These are phyloP conservation scores for Panicum miliaceum DNA, from an alignment of 176 grass and related monocot species.

Conservation along the genomic window DNA sequence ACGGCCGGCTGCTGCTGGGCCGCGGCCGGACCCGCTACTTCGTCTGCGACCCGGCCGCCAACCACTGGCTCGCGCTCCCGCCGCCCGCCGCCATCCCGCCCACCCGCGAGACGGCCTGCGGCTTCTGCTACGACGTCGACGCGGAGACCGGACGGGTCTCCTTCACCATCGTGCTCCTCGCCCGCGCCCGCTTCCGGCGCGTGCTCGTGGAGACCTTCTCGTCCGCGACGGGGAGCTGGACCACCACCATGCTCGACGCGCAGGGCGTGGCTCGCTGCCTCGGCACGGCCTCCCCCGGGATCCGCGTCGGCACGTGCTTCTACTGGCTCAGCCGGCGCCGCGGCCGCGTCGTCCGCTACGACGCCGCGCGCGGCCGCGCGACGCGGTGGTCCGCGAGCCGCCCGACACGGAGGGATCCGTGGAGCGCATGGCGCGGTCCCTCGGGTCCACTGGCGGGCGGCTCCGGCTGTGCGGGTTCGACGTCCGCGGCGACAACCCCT, in stretches of 20 bases:
- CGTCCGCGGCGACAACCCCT: neutral
- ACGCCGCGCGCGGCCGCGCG: neutral
- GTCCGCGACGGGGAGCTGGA: neutral
- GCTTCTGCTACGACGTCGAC: conserved; percentile 17
- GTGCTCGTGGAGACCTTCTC: conserved; percentile 32
- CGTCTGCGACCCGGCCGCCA: conserved; percentile 31
- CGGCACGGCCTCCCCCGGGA: neutral
- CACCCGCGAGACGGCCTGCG: neutral
- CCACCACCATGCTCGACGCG: neutral
- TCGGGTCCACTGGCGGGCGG: neutral
- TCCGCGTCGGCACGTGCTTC: conserved; percentile 23
- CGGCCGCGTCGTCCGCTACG: conserved; percentile 17
- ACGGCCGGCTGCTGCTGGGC: conserved; percentile 22
- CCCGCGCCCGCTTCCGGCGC: neutral
- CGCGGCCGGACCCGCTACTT: conserved; percentile 25
- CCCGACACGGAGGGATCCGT: neutral
- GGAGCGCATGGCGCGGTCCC: neutral
- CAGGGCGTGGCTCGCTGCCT: neutral
- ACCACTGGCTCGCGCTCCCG: conserved; percentile 37
- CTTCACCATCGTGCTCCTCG: conserved; percentile 35
- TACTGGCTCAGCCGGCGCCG: conserved; percentile 23
- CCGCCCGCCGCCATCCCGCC: neutral
- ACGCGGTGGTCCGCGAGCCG: conserved; percentile 16
- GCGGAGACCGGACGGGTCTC: neutral
- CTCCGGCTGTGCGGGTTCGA: neutral